phyloP scores from a whole-genome alignment of 2,329 filamentous ascomycete genomes.

The Leptographium procerum region DNA sequence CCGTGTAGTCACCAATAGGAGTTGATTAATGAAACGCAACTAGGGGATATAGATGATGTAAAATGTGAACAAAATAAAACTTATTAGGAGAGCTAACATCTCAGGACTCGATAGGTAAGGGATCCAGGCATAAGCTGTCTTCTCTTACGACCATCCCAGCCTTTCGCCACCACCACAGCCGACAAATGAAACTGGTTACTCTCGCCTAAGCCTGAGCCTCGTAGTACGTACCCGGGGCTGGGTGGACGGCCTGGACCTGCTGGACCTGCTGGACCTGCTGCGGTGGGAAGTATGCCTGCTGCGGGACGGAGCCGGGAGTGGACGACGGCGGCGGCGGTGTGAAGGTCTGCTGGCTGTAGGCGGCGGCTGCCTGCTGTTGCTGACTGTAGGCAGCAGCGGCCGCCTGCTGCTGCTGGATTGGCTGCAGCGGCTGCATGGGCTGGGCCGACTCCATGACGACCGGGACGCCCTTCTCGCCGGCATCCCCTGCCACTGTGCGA shows the following conservation, averaged over 20 bases:
- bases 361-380: constrained; percentile 5
- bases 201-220: neutral
- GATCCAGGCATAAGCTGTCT: too few relatives aligned
- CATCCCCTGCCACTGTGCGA: constrained; percentile 5
- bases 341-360: neutral
- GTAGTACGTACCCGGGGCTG: neutral
- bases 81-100: too few relatives aligned
- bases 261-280: constrained; percentile 11
- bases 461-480: constrained; percentile 12
- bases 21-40: too few relatives aligned
- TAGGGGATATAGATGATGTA: too few relatives aligned
- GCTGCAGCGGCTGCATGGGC: neutral
- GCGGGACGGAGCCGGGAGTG: neutral
- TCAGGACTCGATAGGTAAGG: too few relatives aligned
- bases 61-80: too few relatives aligned
- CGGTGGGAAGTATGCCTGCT: neutral
- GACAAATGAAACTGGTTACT: too few relatives aligned
- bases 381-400: neutral
- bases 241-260: constrained; percentile 7
- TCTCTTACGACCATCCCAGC: too few relatives aligned
- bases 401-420: constrained; percentile 14
- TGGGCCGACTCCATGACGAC: neutral
- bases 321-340: neutral
- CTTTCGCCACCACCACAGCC: too few relatives aligned
- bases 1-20: too few relatives aligned